Evolutionary conservation across 2,329 filamentous ascomycete genomes (phyloP).

Genomic region (Aspergillus pseudotamarii): DNA sequence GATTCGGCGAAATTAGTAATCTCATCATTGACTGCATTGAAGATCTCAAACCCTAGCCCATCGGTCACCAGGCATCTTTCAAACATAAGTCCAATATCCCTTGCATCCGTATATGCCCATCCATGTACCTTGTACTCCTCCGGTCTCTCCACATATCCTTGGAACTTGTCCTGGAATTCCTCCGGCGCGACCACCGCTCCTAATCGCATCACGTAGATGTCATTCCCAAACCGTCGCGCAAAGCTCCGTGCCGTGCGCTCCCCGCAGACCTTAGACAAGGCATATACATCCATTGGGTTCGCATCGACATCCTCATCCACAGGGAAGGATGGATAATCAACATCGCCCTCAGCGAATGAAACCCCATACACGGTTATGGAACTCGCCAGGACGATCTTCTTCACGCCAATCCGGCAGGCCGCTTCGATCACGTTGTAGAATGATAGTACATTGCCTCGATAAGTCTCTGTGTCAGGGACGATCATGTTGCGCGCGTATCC

Average conservation of each 20-base stretch:
- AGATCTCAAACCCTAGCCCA: constrained; percentile 64
- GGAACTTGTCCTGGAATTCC: constrained; percentile 59
- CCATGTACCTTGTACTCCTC: constrained; percentile 58
- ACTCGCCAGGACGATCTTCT: constrained; percentile 64
- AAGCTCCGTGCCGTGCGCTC: constrained; percentile 62
- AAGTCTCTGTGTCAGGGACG: constrained; percentile 63
- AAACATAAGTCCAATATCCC: constrained; percentile 65
- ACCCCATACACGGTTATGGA: constrained; percentile 65
- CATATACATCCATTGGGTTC: constrained; percentile 65
- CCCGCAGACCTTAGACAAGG: constrained; percentile 61
- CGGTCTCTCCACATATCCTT: constrained; percentile 54
- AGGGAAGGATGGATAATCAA: constrained; percentile 60
- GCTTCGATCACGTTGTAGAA: constrained; percentile 68
- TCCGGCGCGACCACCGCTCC: constrained; percentile 65
- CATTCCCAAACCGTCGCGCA: constrained; percentile 55
- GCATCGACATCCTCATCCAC: constrained; percentile 62
- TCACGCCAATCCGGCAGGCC: constrained; percentile 62
- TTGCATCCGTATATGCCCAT: constrained; percentile 65
- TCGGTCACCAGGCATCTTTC: constrained; percentile 55
- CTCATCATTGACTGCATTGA: constrained; percentile 66
- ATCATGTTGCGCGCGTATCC: constrained; percentile 64
- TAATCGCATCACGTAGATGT: constrained; percentile 65
- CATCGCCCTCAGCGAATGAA: constrained; percentile 62
- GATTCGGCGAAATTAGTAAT: constrained; percentile 57
- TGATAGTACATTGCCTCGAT: constrained; percentile 56